Evolutionary conservation across 2,329 filamentous ascomycete species (phyloP).

Genomic region (Colletotrichum sp.): DNA sequence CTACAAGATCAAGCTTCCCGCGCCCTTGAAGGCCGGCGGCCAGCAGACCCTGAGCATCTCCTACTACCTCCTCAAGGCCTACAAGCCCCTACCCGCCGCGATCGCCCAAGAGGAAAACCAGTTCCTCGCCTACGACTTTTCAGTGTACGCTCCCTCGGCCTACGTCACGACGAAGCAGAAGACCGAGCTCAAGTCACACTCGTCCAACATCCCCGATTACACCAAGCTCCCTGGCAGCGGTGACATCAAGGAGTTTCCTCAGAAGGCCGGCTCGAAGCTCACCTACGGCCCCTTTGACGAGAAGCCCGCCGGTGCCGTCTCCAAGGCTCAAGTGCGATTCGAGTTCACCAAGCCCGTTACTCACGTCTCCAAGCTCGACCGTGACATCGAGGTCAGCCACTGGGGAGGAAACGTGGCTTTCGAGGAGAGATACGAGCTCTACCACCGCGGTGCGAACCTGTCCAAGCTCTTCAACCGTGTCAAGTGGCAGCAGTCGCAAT

Average conservation of each 20-base stretch:
- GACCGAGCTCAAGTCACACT: constrained; percentile 92
- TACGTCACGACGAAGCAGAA: constrained; percentile 93
- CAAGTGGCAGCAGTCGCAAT: constrained; percentile 74
- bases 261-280: constrained; percentile 84
- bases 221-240: constrained; percentile 71
- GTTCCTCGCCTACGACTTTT: constrained; percentile 85
- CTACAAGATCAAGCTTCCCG: constrained; percentile 81
- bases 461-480: constrained; percentile 76
- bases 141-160: constrained; percentile 81
- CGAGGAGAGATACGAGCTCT: constrained; percentile 90
- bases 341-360: constrained; percentile 94
- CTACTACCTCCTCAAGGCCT: constrained; percentile 81
- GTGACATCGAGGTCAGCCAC: constrained; percentile 94
- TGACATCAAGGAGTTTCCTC: constrained; percentile 67
- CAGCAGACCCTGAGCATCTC: constrained; percentile 89
- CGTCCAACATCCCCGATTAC: constrained; percentile 81
- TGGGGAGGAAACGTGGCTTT: constrained; percentile 97
- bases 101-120: constrained; percentile 89
- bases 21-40: constrained; percentile 74
- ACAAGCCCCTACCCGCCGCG: constrained; percentile 78
- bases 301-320: constrained; percentile 75
- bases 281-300: constrained; percentile 91
- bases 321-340: constrained; percentile 82
- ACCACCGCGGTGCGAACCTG: constrained; percentile 84
- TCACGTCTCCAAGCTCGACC: constrained; percentile 79